Percentiles rank a stretch among this genome's conserved stretches.
These are phyloP conservation scores for Globisporangium paddicum DNA, from an alignment of 352 stramenopile genomes.

Conservation along the genomic window DNA sequence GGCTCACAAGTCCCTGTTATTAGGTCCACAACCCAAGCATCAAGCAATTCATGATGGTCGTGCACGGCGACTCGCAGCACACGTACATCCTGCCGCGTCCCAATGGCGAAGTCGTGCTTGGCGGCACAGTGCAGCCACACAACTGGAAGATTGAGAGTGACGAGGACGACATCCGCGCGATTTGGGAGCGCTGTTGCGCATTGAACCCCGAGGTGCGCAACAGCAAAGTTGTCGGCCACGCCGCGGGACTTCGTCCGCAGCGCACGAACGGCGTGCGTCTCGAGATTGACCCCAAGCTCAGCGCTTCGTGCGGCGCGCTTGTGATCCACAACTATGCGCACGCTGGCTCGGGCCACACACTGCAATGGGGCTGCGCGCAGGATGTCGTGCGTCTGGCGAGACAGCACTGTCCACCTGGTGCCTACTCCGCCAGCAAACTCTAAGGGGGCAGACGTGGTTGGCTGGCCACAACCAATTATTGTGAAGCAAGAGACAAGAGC, in stretches of 20 bases:
- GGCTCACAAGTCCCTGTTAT: neutral
- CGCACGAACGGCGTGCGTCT: slow-evolving; percentile 39
- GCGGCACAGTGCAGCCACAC: slow-evolving; percentile 57
- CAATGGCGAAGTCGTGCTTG: slow-evolving; percentile 52
- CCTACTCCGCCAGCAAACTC: slow-evolving; percentile 3
- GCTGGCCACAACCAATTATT: neutral
- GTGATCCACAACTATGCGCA: slow-evolving; percentile 77
- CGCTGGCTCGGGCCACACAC: slow-evolving; percentile 56
- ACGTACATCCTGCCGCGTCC: slow-evolving; percentile 70
- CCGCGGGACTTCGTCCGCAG: slow-evolving; percentile 42
- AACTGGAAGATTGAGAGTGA: slow-evolving; percentile 44
- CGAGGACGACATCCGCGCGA: slow-evolving; percentile 31
- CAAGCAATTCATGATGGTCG: slow-evolving; percentile 40
- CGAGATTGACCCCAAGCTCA: slow-evolving; percentile 27
- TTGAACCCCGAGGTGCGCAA: slow-evolving; percentile 38
- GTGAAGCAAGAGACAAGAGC: neutral
- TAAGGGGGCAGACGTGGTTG: neutral
- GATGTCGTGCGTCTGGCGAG: slow-evolving; percentile 38
- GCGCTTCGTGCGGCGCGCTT: slow-evolving; percentile 26
- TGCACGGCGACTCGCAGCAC: slow-evolving; percentile 38
- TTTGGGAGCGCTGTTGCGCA: slow-evolving; percentile 43
- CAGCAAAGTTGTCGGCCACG: slow-evolving; percentile 32
- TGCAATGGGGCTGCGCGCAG: slow-evolving; percentile 63
- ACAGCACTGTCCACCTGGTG: slow-evolving; percentile 9
- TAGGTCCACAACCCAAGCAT: slow-evolving; percentile 47